Evolutionary conservation across 208 protist species (phyloP), one percentile per base, ranked within the genome.

Genomic region (Wallacemonas rigidus): DNA sequence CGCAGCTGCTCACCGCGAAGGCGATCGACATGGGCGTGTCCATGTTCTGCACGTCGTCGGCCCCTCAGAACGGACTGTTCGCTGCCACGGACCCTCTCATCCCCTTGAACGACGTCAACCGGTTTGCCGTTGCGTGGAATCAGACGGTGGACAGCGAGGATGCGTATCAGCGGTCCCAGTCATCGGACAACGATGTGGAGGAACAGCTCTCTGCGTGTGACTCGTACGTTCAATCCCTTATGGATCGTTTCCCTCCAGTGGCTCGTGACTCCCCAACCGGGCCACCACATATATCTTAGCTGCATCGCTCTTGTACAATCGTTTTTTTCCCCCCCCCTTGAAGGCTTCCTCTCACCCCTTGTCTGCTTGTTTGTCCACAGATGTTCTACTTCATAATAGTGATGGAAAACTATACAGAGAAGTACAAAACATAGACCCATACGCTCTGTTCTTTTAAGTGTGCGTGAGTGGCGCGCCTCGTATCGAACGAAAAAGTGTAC

Each of bases 11-110:
- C 76, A 36, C 76, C 81, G n/a, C 64, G 17, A 89, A 85, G 73
- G 82, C 79, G 9, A 58, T 88, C 1, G 85, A 84, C 51, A 76
- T 90, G 17, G 85, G 87, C 36, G 39, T 91, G 15, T 70, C 69
- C 0, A 7, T 69, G 6, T 79, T 88, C 57, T 82, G 81, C 2
- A 85, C 80, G 15, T 87, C 77, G 50, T 74, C 79, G 11, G 41
- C 67, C 3, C 47, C 51, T 12, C 72, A 36, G 4, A 70, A 58
- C 1, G 35, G 65, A 2, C 53, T 94, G 12, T 91, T 89, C 60
- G 5, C 53, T 3, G 60, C 65, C 36, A 54, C 87, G 2, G 79
- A 78, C 8, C 43, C 64, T 11, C 45, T 83, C 3, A 53, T 79
- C 6, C 55, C 76, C 7, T 67, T 82, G 14, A 68, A 80, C 56